Evolutionary conservation across 805 yeast species (phyloP), one percentile per base, ranked within the genome.

Genomic region (Nakazawaea peltata): DNA sequence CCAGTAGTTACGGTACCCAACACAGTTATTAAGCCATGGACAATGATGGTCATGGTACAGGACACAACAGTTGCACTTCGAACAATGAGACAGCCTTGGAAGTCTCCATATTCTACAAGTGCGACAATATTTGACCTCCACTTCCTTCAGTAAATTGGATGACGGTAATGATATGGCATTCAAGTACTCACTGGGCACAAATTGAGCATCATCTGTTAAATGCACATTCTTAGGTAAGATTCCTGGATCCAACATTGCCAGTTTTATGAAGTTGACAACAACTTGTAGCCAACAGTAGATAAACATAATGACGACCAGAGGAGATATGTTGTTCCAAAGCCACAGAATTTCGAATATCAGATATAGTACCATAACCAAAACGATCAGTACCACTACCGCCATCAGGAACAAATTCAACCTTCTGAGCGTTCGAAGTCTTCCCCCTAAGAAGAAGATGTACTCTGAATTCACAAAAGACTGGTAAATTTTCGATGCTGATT

Each of bases 1-100:
- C 43, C 72, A 56, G 52, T 82, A 82, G 48, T 82, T 84, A 37
- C 83, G 56, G 41, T 73, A 71, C 1, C 94, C 95, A 28, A 84
- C 68, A 51, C 95, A 84, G 45, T 77, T 82, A 47, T 81, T 78
- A 33, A 84, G 50, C 74, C 82, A 75, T 24, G 63, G 45, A 49
- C 88, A 81, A 52, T 81, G 88, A 50, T 81, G 90, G 44, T 66
- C 71, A 44, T 61, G 70, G 39, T 46, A 46, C 24, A 50, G 42
- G 12, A 64, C 50, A 41, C 71, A 66, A 5, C 52, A 46, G 43
- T 65, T 61, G 48, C 71, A 66, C 8, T 51, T 54, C 12, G 55
- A 49, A 43, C 71, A 66, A 47, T 66, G 71, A 41, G 63, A 56
- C 14, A 62, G 45, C 25, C 69, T 48, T 5, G 70, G 67, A 9